Evolutionary conservation across 441 rosid species (phyloP).

Genomic region (Francoa sonchifolia): DNA sequence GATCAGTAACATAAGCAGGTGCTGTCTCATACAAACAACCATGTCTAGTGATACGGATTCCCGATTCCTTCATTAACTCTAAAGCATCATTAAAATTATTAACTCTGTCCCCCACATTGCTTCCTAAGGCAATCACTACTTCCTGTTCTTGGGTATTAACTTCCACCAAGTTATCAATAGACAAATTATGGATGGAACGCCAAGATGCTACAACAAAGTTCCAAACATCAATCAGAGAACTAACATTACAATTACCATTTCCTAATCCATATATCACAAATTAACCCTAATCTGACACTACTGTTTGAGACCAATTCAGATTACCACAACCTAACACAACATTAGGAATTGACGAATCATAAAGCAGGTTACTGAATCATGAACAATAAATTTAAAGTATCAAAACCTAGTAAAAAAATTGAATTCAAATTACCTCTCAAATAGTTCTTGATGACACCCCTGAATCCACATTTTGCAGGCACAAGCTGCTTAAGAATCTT

Average conservation of each 20-base stretch:
- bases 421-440: constrained; percentile 21
- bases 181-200: constrained; percentile 24
- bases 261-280: too few species aligned
- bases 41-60: constrained; percentile 52
- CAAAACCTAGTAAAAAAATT: neutral
- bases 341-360: too few species aligned
- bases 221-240: constrained; percentile 5
- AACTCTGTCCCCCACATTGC: constrained; percentile 80
- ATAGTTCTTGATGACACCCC: constrained; percentile 17
- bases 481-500: constrained; percentile 24
- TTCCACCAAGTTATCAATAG: constrained; percentile 25
- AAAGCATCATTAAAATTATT: constrained; percentile 56
- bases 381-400: neutral
- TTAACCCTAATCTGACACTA: too few species aligned
- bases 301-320: too few species aligned
- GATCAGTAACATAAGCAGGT: constrained; percentile 85
- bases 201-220: constrained; percentile 28
- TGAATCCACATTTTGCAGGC: constrained; percentile 17
- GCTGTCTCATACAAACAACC: constrained; percentile 83
- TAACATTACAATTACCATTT: too few species aligned
- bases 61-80: constrained; percentile 44
- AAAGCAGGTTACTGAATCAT: too few species aligned
- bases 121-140: constrained; percentile 82
- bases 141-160: constrained; percentile 63
- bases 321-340: too few species aligned